phyloP scores from a whole-genome alignment of 2,329 filamentous ascomycete genomes.

The Meredithiella fracta region DNA sequence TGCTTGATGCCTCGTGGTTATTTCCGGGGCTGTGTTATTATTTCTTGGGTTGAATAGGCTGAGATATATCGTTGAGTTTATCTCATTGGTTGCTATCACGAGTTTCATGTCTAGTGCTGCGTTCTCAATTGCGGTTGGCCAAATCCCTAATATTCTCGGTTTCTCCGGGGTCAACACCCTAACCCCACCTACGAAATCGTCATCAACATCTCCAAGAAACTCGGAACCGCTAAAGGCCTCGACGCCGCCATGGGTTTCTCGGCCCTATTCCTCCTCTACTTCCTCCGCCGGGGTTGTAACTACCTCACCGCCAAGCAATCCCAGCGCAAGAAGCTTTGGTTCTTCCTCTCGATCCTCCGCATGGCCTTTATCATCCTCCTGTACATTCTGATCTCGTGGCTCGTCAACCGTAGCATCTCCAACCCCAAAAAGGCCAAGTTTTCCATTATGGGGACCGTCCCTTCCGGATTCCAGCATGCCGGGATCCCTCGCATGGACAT shows the following conservation, averaged over 20 bases:
- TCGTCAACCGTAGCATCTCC: conserved; percentile 45
- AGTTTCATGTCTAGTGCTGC: conserved; percentile 39
- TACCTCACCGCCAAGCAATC: conserved; percentile 51
- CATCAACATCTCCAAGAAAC: conserved; percentile 32
- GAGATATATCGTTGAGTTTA: conserved; percentile 39
- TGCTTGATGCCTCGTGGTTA: conserved; percentile 31
- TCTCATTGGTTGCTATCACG: conserved; percentile 34
- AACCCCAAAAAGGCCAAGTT: conserved; percentile 38
- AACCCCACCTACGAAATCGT: conserved; percentile 32
- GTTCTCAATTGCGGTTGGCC: conserved; percentile 33
- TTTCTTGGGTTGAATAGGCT: conserved; percentile 33
- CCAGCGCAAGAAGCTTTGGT: conserved; percentile 50
- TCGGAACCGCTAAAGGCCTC: conserved; percentile 32
- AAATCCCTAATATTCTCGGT: conserved; percentile 34
- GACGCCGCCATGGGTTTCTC: conserved; percentile 62
- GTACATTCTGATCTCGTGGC: conserved; percentile 61
- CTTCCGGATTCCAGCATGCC: conserved; percentile 59
- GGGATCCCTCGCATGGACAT: conserved; percentile 52
- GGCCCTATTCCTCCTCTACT: conserved; percentile 50
- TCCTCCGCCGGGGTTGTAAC: conserved; percentile 46
- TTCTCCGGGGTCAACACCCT: conserved; percentile 34
- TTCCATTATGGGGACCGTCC: conserved; percentile 46
- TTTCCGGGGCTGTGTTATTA: conserved; percentile 32
- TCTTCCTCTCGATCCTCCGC: conserved; percentile 62
- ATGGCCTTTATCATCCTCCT: conserved; percentile 68